Evolutionary conservation across 306 rosid genomes (phyloP).

Genomic region (Rubus idaeus): DNA sequence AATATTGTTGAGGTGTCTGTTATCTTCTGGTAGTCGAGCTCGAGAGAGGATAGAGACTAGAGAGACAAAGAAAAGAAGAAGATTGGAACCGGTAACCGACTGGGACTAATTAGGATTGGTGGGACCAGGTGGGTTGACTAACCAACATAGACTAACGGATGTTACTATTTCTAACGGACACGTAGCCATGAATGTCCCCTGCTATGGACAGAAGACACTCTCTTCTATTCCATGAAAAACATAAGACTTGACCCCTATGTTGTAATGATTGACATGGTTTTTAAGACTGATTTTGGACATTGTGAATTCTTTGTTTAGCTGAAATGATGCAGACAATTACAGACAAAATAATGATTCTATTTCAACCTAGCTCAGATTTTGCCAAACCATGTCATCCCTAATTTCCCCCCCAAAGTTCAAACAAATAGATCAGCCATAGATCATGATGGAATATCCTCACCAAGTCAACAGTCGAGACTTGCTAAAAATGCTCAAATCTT

Average conservation of each 20-base stretch:
- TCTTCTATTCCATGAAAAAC: too few species aligned
- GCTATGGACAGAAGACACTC: too few species aligned
- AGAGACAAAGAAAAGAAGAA: too few species aligned
- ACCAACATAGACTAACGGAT: too few species aligned
- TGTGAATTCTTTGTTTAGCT: neutral
- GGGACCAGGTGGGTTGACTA: too few species aligned
- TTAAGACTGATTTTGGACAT: neutral
- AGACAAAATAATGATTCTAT: neutral
- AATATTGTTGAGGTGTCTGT: too few species aligned
- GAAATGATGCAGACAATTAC: slow-evolving; percentile 1
- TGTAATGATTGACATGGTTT: neutral
- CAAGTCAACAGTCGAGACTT: neutral
- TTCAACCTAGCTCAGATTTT: neutral
- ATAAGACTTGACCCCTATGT: neutral
- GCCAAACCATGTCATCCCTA: neutral
- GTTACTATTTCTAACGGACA: too few species aligned
- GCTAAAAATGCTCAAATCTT: neutral
- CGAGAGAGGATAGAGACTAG: too few species aligned
- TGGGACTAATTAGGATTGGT: too few species aligned
- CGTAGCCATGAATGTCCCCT: too few species aligned
- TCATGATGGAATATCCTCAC: neutral
- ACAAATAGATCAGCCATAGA: neutral
- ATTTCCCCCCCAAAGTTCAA: slow-evolving; percentile 7
- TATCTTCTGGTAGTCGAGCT: too few species aligned
- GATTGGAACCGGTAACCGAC: too few species aligned